Percentiles rank a stretch among this genome's conserved stretches.
phyloP scores from a whole-genome alignment of 768 basidiomycete genomes.

The Psilocybe sp. region DNA sequence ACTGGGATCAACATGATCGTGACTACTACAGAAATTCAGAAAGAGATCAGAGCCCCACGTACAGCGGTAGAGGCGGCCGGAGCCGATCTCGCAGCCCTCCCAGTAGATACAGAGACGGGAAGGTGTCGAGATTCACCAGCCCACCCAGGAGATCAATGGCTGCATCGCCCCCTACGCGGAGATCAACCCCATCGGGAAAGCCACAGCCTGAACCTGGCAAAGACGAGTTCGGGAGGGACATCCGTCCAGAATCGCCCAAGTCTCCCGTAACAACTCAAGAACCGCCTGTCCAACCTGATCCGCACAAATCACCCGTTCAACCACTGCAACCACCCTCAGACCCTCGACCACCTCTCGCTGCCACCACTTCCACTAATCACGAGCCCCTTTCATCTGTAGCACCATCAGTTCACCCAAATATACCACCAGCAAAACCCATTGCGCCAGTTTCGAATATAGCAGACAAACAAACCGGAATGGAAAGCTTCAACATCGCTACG shows the following conservation, averaged over 20 bases:
- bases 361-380: slow-evolving; percentile 46
- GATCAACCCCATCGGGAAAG: slow-evolving; percentile 23
- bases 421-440: slow-evolving; percentile 46
- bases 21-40: slow-evolving; percentile 46
- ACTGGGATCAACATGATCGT: slow-evolving; percentile 61
- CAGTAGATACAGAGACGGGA: slow-evolving; percentile 50
- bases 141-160: slow-evolving; percentile 47
- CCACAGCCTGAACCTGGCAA: slow-evolving; percentile 40
- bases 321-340: slow-evolving; percentile 18
- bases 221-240: slow-evolving; percentile 87
- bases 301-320: slow-evolving; percentile 18
- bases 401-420: slow-evolving; percentile 56
- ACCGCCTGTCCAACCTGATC: slow-evolving; percentile 19
- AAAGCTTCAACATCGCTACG: slow-evolving; percentile 63
- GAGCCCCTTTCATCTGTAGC: slow-evolving; percentile 36
- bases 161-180: slow-evolving; percentile 24
- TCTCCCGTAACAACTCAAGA: slow-evolving; percentile 13
- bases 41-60: slow-evolving; percentile 35
- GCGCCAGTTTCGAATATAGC: slow-evolving; percentile 35
- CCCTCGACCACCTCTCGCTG: slow-evolving; percentile 21
- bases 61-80: slow-evolving; percentile 39
- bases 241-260: slow-evolving; percentile 54
- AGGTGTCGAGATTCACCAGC: slow-evolving; percentile 55
- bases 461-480: slow-evolving; percentile 45
- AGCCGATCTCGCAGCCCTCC: slow-evolving; percentile 78